Conservation (phyloP, 2,329 filamentous ascomycete genomes). For the Pseudocercospora fijiensis region DNA sequence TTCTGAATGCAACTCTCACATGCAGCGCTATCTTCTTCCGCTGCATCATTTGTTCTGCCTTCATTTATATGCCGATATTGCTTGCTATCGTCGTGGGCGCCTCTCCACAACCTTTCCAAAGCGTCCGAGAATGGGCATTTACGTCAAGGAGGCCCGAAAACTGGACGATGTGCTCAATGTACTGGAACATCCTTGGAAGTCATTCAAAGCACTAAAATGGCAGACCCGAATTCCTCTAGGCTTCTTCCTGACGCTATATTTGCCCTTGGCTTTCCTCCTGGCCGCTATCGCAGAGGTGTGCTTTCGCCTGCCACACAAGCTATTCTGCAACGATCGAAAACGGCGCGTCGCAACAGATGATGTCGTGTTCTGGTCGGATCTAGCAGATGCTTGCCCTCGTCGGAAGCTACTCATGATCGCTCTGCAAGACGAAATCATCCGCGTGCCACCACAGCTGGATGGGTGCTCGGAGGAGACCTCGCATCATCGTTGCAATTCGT, state of each 20-base stretch:
- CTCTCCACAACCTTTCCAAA: background rate
- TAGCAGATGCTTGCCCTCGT: slow-evolving; percentile 11
- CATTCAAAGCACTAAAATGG: slow-evolving; percentile 12
- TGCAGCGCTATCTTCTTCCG: background rate
- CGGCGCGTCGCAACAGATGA: slow-evolving; percentile 9
- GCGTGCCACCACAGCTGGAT: slow-evolving; percentile 11
- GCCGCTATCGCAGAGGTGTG: slow-evolving; percentile 18
- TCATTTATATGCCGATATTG: background rate
- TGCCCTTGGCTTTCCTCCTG: slow-evolving; percentile 14
- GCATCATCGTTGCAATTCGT: background rate
- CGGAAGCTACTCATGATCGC: slow-evolving; percentile 19
- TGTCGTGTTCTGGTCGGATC: slow-evolving; percentile 15
- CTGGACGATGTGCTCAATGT: slow-evolving; percentile 21
- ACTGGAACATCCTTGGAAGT: slow-evolving; percentile 20
- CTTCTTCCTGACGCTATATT: slow-evolving; percentile 19
- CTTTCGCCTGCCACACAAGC: slow-evolving; percentile 21
- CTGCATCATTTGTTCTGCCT: background rate
- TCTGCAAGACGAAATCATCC: slow-evolving; percentile 19
- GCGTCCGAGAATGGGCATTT: slow-evolving; percentile 16
- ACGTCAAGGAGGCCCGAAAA: slow-evolving; percentile 6
- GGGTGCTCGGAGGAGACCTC: slow-evolving; percentile 7
- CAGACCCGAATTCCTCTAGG: slow-evolving; percentile 16
- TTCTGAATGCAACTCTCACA: background rate
- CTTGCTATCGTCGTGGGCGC: background rate
- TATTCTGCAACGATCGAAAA: slow-evolving; percentile 7